Percentiles rank a stretch among this genome's conserved stretches.
phyloP scores from a whole-genome alignment of 2,329 filamentous ascomycete species.

The Helotiales sp. region DNA sequence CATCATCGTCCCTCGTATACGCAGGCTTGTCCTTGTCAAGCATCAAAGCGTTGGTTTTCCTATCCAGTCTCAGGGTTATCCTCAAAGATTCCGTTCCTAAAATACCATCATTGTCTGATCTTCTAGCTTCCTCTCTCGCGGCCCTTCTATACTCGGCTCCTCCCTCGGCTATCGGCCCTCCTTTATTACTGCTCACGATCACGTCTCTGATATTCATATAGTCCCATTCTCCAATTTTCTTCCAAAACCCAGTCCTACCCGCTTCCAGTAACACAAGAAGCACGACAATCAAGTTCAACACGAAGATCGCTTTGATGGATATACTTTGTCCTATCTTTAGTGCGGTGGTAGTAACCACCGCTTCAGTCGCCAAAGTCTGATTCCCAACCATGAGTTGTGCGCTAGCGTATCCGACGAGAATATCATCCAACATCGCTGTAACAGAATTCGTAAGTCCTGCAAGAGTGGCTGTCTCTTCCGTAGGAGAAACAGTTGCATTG shows the following conservation, averaged over 20 bases:
- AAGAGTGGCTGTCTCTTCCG: not conserved
- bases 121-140: no score
- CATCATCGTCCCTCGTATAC: no score
- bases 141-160: no score
- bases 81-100: no score
- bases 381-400: conserved; percentile 38
- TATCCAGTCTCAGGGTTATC: no score
- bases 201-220: not conserved
- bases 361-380: not conserved
- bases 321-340: not conserved
- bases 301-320: conserved; percentile 2
- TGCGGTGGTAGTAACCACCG: not conserved
- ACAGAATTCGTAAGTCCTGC: conserved; percentile 5
- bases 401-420: conserved; percentile 35
- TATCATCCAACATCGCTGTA: conserved; percentile 18
- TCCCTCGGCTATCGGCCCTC: no score
- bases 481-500: not conserved
- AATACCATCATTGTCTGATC: no score
- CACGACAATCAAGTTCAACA: conserved; percentile 3
- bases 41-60: no score
- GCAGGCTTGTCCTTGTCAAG: no score
- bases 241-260: conserved; percentile 6
- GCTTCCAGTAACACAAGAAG: conserved; percentile 4
- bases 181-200: not conserved
- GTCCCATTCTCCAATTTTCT: not conserved